Percentiles rank a stretch among this genome's conserved stretches.
These are phyloP conservation scores for Calvatia gigantea DNA, from an alignment of 768 basidiomycete species.

Conservation along the genomic window DNA sequence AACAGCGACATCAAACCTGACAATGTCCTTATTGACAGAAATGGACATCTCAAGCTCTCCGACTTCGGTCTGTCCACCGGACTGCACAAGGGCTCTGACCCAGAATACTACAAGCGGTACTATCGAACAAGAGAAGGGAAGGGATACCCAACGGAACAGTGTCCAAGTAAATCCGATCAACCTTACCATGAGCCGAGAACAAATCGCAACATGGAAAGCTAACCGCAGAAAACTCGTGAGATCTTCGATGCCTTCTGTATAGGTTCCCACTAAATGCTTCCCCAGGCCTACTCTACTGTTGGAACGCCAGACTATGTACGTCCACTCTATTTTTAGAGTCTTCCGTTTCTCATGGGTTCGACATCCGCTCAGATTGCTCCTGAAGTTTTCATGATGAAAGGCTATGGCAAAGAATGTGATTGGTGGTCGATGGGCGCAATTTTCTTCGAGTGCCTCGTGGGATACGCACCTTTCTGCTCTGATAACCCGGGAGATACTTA, in stretches of 20 bases:
- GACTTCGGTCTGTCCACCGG: conserved; percentile 98
- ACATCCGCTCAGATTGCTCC: conserved; percentile 80
- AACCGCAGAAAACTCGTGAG: conserved; percentile 91
- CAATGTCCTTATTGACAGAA: conserved; percentile 97
- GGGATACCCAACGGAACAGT: conserved; percentile 76
- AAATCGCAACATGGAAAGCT: conserved; percentile 99
- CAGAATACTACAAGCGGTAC: conserved; percentile 91
- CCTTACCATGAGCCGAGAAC: conserved; percentile 93
- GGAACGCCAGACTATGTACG: conserved; percentile 60
- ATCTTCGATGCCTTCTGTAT: background rate
- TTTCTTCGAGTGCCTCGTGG: conserved; percentile 98
- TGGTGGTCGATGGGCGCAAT: conserved; percentile 99
- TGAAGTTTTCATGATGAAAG: conserved; percentile 95
- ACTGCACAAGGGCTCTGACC: conserved; percentile 94
- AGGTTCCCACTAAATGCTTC: background rate
- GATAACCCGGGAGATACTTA: conserved; percentile 98
- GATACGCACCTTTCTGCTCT: conserved; percentile 96
- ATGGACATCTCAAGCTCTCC: conserved; percentile 94
- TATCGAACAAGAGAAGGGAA: conserved; percentile 71
- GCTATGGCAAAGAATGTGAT: conserved; percentile 98
- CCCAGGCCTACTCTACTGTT: conserved; percentile 89
- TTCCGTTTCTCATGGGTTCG: conserved; percentile 1
- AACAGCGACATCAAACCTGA: conserved; percentile 97
- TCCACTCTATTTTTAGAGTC: background rate
- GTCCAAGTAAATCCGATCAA: conserved; percentile 98